These are phyloP conservation scores for Fusarium virguliforme DNA, from an alignment of 2,329 filamentous ascomycete species.

Conservation along the genomic window DNA sequence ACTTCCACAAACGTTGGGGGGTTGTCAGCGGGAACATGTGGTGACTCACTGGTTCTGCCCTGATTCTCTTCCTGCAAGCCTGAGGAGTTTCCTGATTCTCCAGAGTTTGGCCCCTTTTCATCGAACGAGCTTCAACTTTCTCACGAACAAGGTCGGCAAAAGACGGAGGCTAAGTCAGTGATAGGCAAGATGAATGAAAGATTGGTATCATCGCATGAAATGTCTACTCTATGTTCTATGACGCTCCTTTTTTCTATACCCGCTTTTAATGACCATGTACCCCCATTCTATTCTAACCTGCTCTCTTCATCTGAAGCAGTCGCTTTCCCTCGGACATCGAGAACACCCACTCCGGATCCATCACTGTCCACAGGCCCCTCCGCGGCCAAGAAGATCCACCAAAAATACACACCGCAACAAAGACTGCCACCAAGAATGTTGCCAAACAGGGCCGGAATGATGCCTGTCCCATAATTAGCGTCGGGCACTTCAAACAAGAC, in stretches of 20 bases:
- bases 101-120: background rate
- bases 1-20: background rate
- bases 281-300: constrained; percentile 8
- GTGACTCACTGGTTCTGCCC: background rate
- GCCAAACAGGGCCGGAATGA: constrained; percentile 68
- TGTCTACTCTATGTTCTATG: constrained; percentile 2
- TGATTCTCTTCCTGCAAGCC: background rate
- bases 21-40: constrained; percentile 1
- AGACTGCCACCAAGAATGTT: constrained; percentile 70
- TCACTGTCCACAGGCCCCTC: constrained; percentile 24
- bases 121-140: background rate
- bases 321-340: constrained; percentile 16
- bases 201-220: background rate
- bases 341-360: constrained; percentile 17
- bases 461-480: constrained; percentile 40
- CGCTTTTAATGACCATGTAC: accelerated
- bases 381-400: constrained; percentile 46
- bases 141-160: background rate
- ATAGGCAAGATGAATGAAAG: background rate
- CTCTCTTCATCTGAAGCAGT: constrained; percentile 42
- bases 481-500: accelerated
- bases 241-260: accelerated
- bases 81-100: background rate
- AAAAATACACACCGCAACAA: constrained; percentile 63
- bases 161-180: too few species aligned